Evolutionary conservation across 257 asterid genomes (phyloP), one percentile per base, ranked within the genome.

Genomic region (Catharanthus roseus): DNA sequence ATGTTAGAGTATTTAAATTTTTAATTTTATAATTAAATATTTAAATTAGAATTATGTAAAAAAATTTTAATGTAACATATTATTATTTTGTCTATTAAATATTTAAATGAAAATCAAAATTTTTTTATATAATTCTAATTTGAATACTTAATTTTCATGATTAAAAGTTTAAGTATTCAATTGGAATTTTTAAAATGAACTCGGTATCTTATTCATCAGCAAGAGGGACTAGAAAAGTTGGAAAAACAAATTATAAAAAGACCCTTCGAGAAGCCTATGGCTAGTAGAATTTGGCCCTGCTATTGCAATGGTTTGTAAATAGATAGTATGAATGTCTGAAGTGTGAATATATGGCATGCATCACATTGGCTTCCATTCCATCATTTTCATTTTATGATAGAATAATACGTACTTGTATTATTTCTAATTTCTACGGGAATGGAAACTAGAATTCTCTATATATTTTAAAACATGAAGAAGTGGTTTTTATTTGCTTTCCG

Each of bases 401-500:
- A 50, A 9, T 16, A 2, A 9, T 19, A 8, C 21, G 3, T 1
- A 3, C 53, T 1, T 50, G 5, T 19, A 50, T 18, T 18, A 50
- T 50, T 47, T n/a, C n/a, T n/a, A n/a, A n/a, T 47, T 2, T 15
- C n/a, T 38, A n/a, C 42, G 42, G 5, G 3, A 47, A 15, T 15
- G 19, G 53, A n/a, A n/a, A 47, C 2, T 47, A 47, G 16, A 44
- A 44, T 8, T 44, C 16, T 47, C 16, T 12, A 47, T 19, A 15
- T 47, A 47, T 6, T 24, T 42, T 29, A 38, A 12, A 39, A 8
- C 56, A 67, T 10, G 47, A 26, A 68, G 50, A 53, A 34, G 65
- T 69, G 34, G 73, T 6, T 54, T 61, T 69, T 26, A 34, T 19
- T 56, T 39, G 10, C 56, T 41, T 71, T 28, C 45, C 47, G 74